Percentiles rank a stretch among this genome's conserved stretches.
phyloP scores from a whole-genome alignment of 805 yeast species.

The Vanderwaltozyma polyspora region DNA sequence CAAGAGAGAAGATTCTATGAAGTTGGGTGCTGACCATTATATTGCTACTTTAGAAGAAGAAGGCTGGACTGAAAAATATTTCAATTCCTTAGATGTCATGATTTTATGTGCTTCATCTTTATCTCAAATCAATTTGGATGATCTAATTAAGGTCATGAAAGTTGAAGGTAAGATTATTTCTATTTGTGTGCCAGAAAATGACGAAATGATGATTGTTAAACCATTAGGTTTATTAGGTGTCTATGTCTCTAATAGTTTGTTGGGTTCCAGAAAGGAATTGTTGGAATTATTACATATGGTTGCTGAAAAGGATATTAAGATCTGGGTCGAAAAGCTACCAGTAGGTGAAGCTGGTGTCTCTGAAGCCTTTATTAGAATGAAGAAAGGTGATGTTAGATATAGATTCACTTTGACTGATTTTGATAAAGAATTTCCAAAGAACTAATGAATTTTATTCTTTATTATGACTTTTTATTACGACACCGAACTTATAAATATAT shows the following conservation, averaged over 20 bases:
- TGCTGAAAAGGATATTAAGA: conserved; percentile 32
- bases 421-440: conserved; percentile 31
- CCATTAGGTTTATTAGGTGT: conserved; percentile 15
- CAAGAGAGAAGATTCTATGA: no score
- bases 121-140: conserved; percentile 29
- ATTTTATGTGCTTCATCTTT: conserved; percentile 39
- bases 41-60: conserved; percentile 42
- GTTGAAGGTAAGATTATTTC: conserved; percentile 28
- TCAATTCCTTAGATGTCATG: conserved; percentile 34
- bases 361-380: conserved; percentile 37
- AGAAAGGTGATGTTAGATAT: conserved; percentile 40
- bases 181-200: conserved; percentile 16
- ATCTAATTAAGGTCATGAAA: conserved; percentile 21
- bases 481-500: no score
- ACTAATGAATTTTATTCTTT: no score
- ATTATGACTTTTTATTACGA: no score
- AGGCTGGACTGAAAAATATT: conserved; percentile 30
- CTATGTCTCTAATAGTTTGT: conserved; percentile 22
- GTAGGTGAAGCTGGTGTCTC: conserved; percentile 34
- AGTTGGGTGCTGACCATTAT: no score
- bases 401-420: conserved; percentile 43
- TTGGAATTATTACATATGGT: conserved; percentile 38
- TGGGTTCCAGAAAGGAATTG: conserved; percentile 39
- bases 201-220: conserved; percentile 6
- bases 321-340: conserved; percentile 43